Evolutionary conservation across 345 rosid species (phyloP), one percentile per base, ranked within the genome.

Genomic region (Boechera retrofracta): DNA sequence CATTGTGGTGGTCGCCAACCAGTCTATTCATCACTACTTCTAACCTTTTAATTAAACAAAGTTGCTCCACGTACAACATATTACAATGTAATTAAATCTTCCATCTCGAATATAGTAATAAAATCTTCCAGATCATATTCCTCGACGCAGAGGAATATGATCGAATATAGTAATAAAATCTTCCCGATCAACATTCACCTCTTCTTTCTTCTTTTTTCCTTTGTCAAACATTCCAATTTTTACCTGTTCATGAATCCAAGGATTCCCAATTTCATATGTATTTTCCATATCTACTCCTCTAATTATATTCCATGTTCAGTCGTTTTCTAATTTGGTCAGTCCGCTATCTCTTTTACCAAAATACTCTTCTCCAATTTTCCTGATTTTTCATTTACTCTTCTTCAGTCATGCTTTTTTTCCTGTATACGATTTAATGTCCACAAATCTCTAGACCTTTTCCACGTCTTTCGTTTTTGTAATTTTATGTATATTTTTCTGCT

Each of bases 151-250:
- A n/a, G 31, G 75, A 60, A 61, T 61, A 9, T 13, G 16, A 60
- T 71, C 21, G 75, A 72, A 31, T 49, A n/a, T 41, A 41, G 44
- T 28, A 39, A 33, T 44, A 32, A 12, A 61, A 24, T 49, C 24
- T 28, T 52, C 54, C 47, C 49, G 45, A 60, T 41, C 9, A 51
- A 39, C 7, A 8, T 7, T 42, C 24, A 35, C 13, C 10, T n/a
- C 35, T 36, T 47, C 2, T 41, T 41, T 10, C 4, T 4, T 12
- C 10, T 41, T 1, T 9, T 60, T 51, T 0, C 28, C 10, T 28
- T 7, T 7, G 59, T 67, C 24, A 67, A 49, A 59, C 15, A 36
- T 75, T 67, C 61, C 35, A 35, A 5, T 5, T 61, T 74, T 45
- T n/a, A 35, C 32, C 1, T 5, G 36, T 59, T 59, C 60, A 75